A percentile compares a stretch with the other conserved stretches of the same genome.
These are phyloP conservation scores for Fusarium sp. DNA, from an alignment of 2,329 filamentous ascomycete genomes.

Conservation along the genomic window DNA sequence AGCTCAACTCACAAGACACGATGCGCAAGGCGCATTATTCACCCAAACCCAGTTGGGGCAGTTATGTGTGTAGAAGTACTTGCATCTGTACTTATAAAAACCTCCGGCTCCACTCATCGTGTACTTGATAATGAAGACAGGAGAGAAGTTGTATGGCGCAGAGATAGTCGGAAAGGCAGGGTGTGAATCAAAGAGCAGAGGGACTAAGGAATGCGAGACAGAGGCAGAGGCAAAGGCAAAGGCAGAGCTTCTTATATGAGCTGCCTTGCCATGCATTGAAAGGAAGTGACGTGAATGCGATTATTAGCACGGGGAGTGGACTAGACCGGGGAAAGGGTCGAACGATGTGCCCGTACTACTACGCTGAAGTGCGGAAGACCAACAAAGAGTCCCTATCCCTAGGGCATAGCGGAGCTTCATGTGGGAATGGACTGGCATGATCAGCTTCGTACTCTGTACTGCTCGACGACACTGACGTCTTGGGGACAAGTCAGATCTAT, in stretches of 20 bases:
- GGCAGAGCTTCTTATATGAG: conserved; percentile 41
- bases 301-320: conserved; percentile 38
- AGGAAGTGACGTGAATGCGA: conserved; percentile 44
- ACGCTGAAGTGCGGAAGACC: conserved; percentile 38
- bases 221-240: conserved; percentile 25
- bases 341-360: conserved; percentile 47
- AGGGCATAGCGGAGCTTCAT: conserved; percentile 40
- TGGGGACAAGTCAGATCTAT: conserved; percentile 43
- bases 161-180: conserved; percentile 13
- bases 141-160: conserved; percentile 5
- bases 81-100: conserved; percentile 66
- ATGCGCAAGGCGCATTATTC: conserved; percentile 61
- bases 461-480: conserved; percentile 45
- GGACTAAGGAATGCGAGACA: conserved; percentile 29
- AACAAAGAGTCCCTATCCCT: conserved; percentile 46
- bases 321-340: conserved; percentile 43
- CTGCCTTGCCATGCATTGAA: conserved; percentile 31
- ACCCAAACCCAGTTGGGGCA: conserved; percentile 67
- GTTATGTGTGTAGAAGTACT: conserved; percentile 63
- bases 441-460: conserved; percentile 41
- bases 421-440: conserved; percentile 46
- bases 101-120: conserved; percentile 54
- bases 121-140: conserved; percentile 22
- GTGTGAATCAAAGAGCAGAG: conserved; percentile 26
- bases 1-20: conserved; percentile 58